Base-by-base conservation (phyloP, 176 grass and related monocot species). In the Triticum monococcum region DNA sequence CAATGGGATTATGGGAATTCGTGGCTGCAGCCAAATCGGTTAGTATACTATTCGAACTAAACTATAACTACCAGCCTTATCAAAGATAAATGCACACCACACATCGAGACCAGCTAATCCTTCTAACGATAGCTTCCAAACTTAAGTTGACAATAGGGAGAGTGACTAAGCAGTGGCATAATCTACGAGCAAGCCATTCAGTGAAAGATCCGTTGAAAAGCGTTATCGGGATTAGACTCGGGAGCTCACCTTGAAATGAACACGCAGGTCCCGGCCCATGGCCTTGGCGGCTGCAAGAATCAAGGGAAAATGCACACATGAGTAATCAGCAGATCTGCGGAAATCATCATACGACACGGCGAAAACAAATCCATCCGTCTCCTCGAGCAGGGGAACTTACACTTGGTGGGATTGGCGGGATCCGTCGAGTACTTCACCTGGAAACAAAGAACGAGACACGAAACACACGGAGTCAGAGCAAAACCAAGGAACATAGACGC, bases 191-290 rank as follows among this genome's bases (percentile, higher is more conserved):
- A 9, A 62, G 26, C 8, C 12, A 9, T 40, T 59, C 50, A 23
- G 7, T 5, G 12, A 3, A 76, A 35, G 8, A 46, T 45, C 43
- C 40, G 63, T 25, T 2, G 60, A 28, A 65, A 64, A 48, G 38
- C 69, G 3, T 22, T 54, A 4, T 9, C n/a, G 13, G 59, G 10
- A 33, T 23, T 7, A 26, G 20, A 68, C 18, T 37, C 12, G 38
- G 9, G 20, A 86, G 56, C 81, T 77, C 62, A 97, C 92, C 95
- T 97, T 97, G 86, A 97, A 97, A 82, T 97, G 95, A 73, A 97
- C 95, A 46, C 95, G 90, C 75, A 97, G 84, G 85, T 97, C 95
- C 48, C 74, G 92, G 56, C 95, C 92, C 92, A 95, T 93, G 62
- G 95, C 89, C 90, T 97, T 95, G 16, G 95, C 36, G 25, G 95